These are phyloP conservation scores for Conticribra guillardii DNA, from an alignment of 108 stramenopile species.

Conservation along the genomic window DNA sequence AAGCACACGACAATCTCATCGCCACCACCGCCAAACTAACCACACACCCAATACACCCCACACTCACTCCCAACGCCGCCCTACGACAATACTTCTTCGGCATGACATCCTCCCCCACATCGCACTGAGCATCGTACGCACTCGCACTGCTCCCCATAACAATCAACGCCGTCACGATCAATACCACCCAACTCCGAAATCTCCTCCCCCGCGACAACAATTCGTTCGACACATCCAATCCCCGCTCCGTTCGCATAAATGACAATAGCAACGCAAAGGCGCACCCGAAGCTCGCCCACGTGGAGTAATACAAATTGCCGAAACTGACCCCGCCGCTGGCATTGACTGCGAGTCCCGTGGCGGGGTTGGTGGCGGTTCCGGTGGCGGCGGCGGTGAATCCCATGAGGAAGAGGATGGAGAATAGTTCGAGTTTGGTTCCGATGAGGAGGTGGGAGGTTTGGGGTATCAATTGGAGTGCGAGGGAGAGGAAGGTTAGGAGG, in stretches of 20 bases:
- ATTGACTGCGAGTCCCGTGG: conserved; percentile 63
- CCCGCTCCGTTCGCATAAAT: conserved; percentile 68
- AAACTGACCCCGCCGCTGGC: conserved; percentile 55
- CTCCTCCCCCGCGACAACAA: conserved; percentile 65
- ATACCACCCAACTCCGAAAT: conserved; percentile 65
- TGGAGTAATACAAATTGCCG: conserved; percentile 85
- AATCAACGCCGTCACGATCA: conserved; percentile 67
- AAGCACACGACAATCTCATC: conserved; percentile 66
- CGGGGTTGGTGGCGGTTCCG: conserved; percentile 39
- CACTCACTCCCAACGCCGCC: conserved; percentile 74
- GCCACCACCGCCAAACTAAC: conserved; percentile 61
- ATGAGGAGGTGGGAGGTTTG: conserved; percentile 5
- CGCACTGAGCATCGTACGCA: conserved; percentile 68
- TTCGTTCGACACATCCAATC: conserved; percentile 70
- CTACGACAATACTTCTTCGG: conserved; percentile 61
- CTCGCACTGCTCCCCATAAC: conserved; percentile 80
- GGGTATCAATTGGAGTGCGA: conserved; percentile 18
- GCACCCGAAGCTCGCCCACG: conserved; percentile 30
- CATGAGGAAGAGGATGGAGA: conserved; percentile 7
- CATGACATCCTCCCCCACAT: background rate
- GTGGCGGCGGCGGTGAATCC: conserved; percentile 21
- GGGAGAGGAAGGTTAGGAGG: conserved; percentile 28
- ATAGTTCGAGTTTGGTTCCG: conserved; percentile 34
- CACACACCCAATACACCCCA: conserved; percentile 67
- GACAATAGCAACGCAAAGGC: conserved; percentile 54